phyloP scores from a whole-genome alignment of 1,139 yeast species.

The Sugiyamaella japonica region DNA sequence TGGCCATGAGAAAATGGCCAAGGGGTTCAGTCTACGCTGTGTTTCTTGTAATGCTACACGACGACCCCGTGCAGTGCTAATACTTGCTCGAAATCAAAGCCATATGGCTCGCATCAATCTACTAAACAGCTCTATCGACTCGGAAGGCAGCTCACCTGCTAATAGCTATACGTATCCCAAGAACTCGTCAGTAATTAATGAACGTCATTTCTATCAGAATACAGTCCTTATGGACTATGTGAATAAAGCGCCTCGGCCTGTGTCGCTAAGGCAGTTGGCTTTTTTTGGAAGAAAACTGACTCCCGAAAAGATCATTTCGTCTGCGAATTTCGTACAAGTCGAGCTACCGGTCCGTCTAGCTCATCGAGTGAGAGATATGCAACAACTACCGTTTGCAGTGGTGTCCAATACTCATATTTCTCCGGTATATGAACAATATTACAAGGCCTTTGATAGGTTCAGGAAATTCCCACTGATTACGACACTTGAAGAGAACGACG shows the following conservation, averaged over 20 bases:
- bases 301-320: conserved; percentile 70
- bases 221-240: conserved; percentile 68
- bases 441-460: conserved; percentile 81
- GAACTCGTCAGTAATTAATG: conserved; percentile 44
- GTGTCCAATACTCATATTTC: conserved; percentile 83
- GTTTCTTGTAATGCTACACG: neutral
- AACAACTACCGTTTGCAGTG: conserved; percentile 77
- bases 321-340: conserved; percentile 84
- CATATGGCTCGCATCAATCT: conserved; percentile 28
- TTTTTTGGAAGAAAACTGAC: conserved; percentile 82
- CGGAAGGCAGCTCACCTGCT: conserved; percentile 4
- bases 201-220: conserved; percentile 80
- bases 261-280: conserved; percentile 81
- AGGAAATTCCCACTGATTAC: conserved; percentile 68
- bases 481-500: conserved; percentile 69
- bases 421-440: conserved; percentile 85
- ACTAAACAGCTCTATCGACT: conserved; percentile 25
- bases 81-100: conserved; percentile 12
- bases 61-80: neutral
- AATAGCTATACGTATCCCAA: conserved; percentile 36
- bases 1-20: neutral
- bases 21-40: neutral
- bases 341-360: conserved; percentile 86
- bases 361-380: conserved; percentile 74
- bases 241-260: conserved; percentile 76